These are phyloP conservation scores for Gynostemma pentaphyllum DNA, from an alignment of 306 rosid species.

Conservation along the genomic window DNA sequence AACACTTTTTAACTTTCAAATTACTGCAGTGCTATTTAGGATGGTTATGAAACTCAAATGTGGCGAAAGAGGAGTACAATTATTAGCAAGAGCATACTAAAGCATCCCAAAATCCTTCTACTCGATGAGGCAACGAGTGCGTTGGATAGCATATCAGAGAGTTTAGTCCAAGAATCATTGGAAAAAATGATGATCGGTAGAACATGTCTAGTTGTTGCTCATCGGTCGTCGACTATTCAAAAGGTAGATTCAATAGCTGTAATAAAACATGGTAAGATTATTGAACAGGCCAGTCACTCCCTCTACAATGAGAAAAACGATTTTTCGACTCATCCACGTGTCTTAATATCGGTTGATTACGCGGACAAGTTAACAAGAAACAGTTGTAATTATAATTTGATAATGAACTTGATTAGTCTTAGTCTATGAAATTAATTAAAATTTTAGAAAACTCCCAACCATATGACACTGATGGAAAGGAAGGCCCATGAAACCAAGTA, in stretches of 20 bases:
- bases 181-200: conserved; percentile 76
- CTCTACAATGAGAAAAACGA: not conserved
- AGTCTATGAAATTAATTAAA: conserved; percentile 1
- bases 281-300: conserved; percentile 23
- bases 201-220: conserved; percentile 68
- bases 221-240: conserved; percentile 61
- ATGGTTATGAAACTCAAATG: conserved; percentile 56
- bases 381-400: not conserved
- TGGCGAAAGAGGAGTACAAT: conserved; percentile 76
- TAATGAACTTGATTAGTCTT: not conserved
- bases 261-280: conserved; percentile 46
- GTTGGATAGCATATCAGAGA: conserved; percentile 62
- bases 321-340: not conserved
- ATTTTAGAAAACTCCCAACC: not conserved
- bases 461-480: not conserved
- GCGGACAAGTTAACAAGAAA: not conserved
- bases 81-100: conserved; percentile 68
- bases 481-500: not conserved
- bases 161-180: conserved; percentile 54
- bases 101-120: conserved; percentile 55
- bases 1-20: not conserved
- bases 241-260: conserved; percentile 48
- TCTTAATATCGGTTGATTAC: not conserved
- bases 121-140: conserved; percentile 85
- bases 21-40: conserved; percentile 48